Percentiles rank a stretch among this genome's conserved stretches.
Evolutionary conservation across 768 basidiomycete genomes (phyloP).

Genomic region (Mycena filopes): DNA sequence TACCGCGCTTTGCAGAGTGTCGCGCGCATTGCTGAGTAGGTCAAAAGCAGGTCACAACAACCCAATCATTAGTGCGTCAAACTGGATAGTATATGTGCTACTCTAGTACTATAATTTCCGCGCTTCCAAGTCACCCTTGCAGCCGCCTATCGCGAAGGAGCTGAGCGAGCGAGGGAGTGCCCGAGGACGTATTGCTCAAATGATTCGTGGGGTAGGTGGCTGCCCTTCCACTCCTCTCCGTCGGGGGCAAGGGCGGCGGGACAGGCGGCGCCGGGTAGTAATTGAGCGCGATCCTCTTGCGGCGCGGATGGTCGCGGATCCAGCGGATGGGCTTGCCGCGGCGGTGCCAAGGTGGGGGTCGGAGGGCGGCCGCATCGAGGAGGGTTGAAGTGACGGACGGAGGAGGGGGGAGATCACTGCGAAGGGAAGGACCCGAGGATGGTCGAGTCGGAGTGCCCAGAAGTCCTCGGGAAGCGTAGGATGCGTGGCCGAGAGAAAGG

Average conservation of each 20-base stretch:
- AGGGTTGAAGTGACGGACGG: not conserved
- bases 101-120: too few relatives aligned
- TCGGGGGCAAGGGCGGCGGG: not conserved
- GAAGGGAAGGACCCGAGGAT: not conserved
- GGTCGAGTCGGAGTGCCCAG: not conserved
- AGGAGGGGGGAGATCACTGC: not conserved
- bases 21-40: too few relatives aligned
- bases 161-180: too few relatives aligned
- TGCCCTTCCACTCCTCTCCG: not conserved
- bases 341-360: conserved; percentile 5
- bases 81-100: too few relatives aligned
- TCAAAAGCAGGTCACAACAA: too few relatives aligned
- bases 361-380: not conserved
- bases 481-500: conserved; percentile 1
- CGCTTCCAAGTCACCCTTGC: too few relatives aligned
- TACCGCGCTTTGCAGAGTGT: conserved; percentile 20
- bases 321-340: conserved; percentile 17
- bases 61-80: too few relatives aligned
- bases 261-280: conserved; percentile 4
- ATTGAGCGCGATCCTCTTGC: not conserved
- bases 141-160: too few relatives aligned
- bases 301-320: not conserved
- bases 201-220: too few relatives aligned
- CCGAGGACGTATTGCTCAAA: too few relatives aligned
- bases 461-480: not conserved